These are phyloP conservation scores for Cryptomeria japonica DNA, from an alignment of 75 land plant genomes.

Conservation along the genomic window DNA sequence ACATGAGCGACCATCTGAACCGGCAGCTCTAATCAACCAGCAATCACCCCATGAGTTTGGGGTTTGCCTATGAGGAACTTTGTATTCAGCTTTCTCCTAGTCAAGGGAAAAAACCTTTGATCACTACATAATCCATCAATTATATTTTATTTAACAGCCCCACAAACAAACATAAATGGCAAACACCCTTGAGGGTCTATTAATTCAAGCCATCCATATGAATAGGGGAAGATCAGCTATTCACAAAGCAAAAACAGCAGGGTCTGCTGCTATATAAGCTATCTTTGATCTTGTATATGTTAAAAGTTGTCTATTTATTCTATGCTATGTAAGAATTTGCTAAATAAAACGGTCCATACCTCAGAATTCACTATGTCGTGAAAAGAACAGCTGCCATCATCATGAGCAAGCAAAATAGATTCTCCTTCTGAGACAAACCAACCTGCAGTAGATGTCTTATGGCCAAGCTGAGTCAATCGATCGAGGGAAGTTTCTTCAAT, in stretches of 20 bases:
- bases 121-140: background rate
- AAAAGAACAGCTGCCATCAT: slow-evolving; percentile 86
- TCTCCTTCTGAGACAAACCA: slow-evolving; percentile 99
- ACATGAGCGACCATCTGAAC: slow-evolving; percentile 92
- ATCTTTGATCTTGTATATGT: too few relatives aligned
- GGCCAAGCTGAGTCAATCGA: slow-evolving; percentile 61
- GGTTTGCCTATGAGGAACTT: slow-evolving; percentile 52
- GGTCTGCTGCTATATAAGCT: too few relatives aligned
- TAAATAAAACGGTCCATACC: slow-evolving; percentile 34
- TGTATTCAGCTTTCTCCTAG: slow-evolving; percentile 80
- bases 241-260: too few relatives aligned
- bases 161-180: background rate
- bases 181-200: background rate
- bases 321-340: background rate
- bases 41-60: slow-evolving; percentile 87
- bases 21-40: slow-evolving; percentile 93
- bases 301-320: too few relatives aligned
- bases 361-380: slow-evolving; percentile 83
- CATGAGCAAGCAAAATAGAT: slow-evolving; percentile 86
- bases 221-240: too few relatives aligned
- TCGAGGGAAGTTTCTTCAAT: slow-evolving; percentile 31
- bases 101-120: background rate
- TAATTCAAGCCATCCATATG: background rate
- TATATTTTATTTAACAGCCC: background rate
- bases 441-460: slow-evolving; percentile 81